Base-by-base conservation (phyloP, 208 protist genomes). In the Sergeia podlipaevii region DNA sequence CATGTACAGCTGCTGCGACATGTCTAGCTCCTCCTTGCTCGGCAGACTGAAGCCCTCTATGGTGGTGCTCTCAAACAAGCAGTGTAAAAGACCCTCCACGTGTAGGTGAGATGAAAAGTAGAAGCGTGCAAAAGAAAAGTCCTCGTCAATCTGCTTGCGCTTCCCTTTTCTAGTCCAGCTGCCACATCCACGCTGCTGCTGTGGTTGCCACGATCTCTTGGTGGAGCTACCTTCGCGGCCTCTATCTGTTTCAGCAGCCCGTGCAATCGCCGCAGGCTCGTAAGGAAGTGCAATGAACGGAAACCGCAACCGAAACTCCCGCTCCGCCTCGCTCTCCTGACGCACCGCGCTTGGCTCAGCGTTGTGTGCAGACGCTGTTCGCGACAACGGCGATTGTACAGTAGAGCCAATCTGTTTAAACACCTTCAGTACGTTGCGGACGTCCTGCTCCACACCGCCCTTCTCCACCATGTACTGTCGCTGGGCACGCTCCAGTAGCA, bases 1-100 rank as follows among this genome's bases (percentile, higher is more conserved):
- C 74, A 81, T 81, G 70, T 81, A 81, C 26, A 70, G 70, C 55
- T 74, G 70, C 47, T 65, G 58, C 34, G 65, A 65, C 24, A 64
- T 50, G 54, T 81, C 69, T 44, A 71, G 61, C 55, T 81, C 69
- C 64, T 77, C 65, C 58, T 77, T 74, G 47, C 44, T 65, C 24
- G 64, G 65, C 0, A 47, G 54, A 28, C 58, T 65, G 58, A 74
- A 73, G 45, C 74, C 74, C 27, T 68, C 51, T 0, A 74, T 56
- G 11, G 65, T 71, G 29, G 28, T 55, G 53, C 65, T 81, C 57
- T 77, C 74, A 38, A 74, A 77, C 26, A 81, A 58, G 41, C 74
- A 77, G 57, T 81, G 74, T 48, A 77, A 51, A 5, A 73, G 52
- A 21, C 70, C 74, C 34, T 81, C 74, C 3, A 77, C 74, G 48